These are phyloP conservation scores for Teratosphaeria viscida DNA, from an alignment of 2,329 filamentous ascomycete species.

Conservation along the genomic window DNA sequence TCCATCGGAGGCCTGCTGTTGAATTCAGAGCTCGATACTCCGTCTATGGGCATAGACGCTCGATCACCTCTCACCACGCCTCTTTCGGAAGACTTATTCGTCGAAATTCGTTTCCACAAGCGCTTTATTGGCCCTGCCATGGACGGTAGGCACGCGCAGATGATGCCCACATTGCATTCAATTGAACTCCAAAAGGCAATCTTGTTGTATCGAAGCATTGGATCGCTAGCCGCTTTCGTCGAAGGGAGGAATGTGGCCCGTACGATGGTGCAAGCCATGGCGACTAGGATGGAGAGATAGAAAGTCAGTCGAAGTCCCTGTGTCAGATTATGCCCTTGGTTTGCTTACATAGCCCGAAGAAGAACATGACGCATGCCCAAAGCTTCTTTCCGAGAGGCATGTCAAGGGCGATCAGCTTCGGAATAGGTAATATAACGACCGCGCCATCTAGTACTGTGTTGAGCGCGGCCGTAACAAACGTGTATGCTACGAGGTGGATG, in stretches of 20 bases:
- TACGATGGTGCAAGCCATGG: constrained; percentile 1
- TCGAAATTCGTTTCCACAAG: not conserved
- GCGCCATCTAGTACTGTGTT: constrained; percentile 14
- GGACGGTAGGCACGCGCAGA: constrained; percentile 4
- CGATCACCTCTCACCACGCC: not conserved
- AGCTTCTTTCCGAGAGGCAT: constrained; percentile 10
- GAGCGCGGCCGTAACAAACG: constrained; percentile 7
- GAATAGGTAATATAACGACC: constrained; percentile 13
- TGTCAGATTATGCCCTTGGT: no score
- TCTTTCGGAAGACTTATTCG: not conserved
- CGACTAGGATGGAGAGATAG: not conserved
- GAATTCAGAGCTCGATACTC: not conserved
- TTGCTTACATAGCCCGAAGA: constrained; percentile 4
- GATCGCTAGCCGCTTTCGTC: not conserved
- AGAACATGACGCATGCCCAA: constrained; percentile 11
- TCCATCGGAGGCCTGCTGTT: not conserved
- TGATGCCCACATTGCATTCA: constrained; percentile 2
- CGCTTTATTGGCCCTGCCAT: not conserved
- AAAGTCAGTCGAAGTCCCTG: no score
- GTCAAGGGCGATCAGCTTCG: constrained; percentile 4
- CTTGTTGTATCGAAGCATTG: not conserved
- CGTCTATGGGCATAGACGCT: not conserved
- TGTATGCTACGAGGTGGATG: constrained; percentile 11
- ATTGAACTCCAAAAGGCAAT: constrained; percentile 4
- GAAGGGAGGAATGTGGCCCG: not conserved